Conservation (phyloP, 2,329 filamentous ascomycete genomes). For the Escovopsis sp. region DNA sequence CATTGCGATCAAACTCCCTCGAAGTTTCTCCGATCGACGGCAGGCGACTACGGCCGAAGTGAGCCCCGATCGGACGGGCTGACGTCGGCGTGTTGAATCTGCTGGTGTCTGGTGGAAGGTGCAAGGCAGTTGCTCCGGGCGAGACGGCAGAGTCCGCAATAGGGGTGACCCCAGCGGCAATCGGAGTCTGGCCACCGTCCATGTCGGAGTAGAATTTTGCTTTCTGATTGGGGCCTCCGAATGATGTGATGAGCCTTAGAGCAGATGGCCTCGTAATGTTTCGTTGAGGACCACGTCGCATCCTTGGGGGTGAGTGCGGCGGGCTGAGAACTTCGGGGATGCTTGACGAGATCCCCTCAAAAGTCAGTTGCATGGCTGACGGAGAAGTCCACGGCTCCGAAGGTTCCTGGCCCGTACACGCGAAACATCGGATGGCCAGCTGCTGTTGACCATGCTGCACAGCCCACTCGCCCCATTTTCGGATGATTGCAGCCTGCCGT, state of each 20-base stretch:
- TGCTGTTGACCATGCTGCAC: constrained; percentile 78
- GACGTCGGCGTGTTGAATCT: constrained; percentile 56
- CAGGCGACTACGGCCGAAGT: constrained; percentile 49
- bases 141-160: constrained; percentile 60
- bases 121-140: constrained; percentile 54
- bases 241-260: constrained; percentile 82
- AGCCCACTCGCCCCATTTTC: constrained; percentile 90
- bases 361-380: constrained; percentile 49
- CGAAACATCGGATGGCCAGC: constrained; percentile 83
- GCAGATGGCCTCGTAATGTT: constrained; percentile 67
- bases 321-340: constrained; percentile 52
- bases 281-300: constrained; percentile 42
- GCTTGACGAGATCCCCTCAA: constrained; percentile 36
- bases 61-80: constrained; percentile 41
- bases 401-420: constrained; percentile 75
- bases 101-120: constrained; percentile 52
- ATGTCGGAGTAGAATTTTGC: constrained; percentile 47
- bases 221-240: constrained; percentile 49
- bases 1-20: constrained; percentile 17
- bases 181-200: constrained; percentile 54
- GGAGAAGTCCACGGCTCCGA: constrained; percentile 82
- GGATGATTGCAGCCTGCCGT: constrained; percentile 70
- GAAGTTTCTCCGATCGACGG: constrained; percentile 58
- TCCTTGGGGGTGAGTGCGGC: constrained; percentile 57
- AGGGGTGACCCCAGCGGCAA: constrained; percentile 71